Evolutionary conservation across 345 rosid species (phyloP).

Genomic region (Hibiscus trionum): DNA sequence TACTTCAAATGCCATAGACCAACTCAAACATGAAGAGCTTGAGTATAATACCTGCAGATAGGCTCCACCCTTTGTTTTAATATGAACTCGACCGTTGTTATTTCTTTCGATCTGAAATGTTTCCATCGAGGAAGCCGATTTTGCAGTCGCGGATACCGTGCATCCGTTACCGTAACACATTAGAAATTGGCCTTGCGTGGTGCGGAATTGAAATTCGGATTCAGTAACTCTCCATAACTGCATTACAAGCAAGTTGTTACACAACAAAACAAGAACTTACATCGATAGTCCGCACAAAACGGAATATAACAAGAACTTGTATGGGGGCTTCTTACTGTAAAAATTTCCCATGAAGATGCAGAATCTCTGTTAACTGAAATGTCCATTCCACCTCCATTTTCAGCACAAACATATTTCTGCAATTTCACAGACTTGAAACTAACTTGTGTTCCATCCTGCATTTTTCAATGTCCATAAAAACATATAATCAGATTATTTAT

Average conservation of each 20-base stretch:
- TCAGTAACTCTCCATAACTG: slow-evolving; percentile 68
- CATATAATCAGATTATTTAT: neutral
- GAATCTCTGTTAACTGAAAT: slow-evolving; percentile 47
- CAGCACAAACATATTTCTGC: slow-evolving; percentile 54
- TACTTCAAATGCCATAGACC: neutral
- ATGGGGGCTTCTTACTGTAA: slow-evolving; percentile 35
- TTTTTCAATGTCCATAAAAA: slow-evolving; percentile 3
- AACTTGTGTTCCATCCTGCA: slow-evolving; percentile 67
- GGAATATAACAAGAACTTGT: neutral
- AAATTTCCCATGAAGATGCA: slow-evolving; percentile 66
- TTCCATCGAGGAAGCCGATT: slow-evolving; percentile 35
- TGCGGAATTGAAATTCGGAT: slow-evolving; percentile 46
- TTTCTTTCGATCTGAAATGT: slow-evolving; percentile 50
- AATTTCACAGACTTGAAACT: slow-evolving; percentile 47
- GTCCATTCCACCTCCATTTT: slow-evolving; percentile 54
- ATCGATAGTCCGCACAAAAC: neutral
- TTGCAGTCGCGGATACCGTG: slow-evolving; percentile 44
- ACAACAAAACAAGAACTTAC: slow-evolving; percentile 1
- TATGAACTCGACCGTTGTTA: slow-evolving; percentile 34
- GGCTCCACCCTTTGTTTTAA: slow-evolving; percentile 41
- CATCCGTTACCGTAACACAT: slow-evolving; percentile 49
- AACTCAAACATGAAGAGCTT: neutral
- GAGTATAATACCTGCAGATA: slow-evolving; percentile 50
- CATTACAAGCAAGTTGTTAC: slow-evolving; percentile 5
- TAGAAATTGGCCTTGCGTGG: slow-evolving; percentile 52